Evolutionary conservation across 1,284 basidiomycete species (phyloP).

Genomic region (Pseudozyma sp.): DNA sequence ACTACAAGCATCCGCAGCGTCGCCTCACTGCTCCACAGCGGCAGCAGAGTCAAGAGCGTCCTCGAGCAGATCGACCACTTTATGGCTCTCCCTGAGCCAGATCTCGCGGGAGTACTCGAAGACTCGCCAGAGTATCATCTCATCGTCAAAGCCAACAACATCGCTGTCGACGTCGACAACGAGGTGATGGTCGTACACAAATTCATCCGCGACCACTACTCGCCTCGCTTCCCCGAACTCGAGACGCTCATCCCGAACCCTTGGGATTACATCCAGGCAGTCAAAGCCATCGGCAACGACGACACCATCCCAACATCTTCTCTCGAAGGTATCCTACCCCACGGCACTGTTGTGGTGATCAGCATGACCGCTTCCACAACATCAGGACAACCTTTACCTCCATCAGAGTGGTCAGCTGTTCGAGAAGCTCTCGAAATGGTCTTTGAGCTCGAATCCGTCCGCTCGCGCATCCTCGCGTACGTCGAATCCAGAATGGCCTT

Average conservation of each 20-base stretch:
- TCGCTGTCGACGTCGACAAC: slow-evolving; percentile 98
- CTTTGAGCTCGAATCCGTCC: slow-evolving; percentile 84
- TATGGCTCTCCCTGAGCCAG: slow-evolving; percentile 79
- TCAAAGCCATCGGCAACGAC: slow-evolving; percentile 86
- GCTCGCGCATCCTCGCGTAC: slow-evolving; percentile 93
- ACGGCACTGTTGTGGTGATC: slow-evolving; percentile 96
- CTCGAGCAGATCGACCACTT: slow-evolving; percentile 84
- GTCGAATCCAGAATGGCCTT: slow-evolving; percentile 99
- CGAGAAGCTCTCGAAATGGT: slow-evolving; percentile 87
- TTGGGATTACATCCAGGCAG: slow-evolving; percentile 90
- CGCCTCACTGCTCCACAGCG: slow-evolving; percentile 87
- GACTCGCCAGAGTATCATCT: slow-evolving; percentile 95
- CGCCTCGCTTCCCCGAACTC: slow-evolving; percentile 93
- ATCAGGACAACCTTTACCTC: slow-evolving; percentile 79
- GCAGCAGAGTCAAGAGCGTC: slow-evolving; percentile 81
- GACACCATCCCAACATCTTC: slow-evolving; percentile 81
- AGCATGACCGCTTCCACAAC: slow-evolving; percentile 90
- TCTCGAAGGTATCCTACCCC: slow-evolving; percentile 81
- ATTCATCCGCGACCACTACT: slow-evolving; percentile 99
- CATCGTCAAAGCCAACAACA: slow-evolving; percentile 96
- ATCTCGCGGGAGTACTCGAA: slow-evolving; percentile 81
- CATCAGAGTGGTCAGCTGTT: slow-evolving; percentile 82
- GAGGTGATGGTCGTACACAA: slow-evolving; percentile 97
- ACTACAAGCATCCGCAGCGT: slow-evolving; percentile 87
- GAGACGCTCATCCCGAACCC: slow-evolving; percentile 94